These are phyloP conservation scores for Claviceps maximensis DNA, from an alignment of 2,329 filamentous ascomycete species.

Conservation along the genomic window DNA sequence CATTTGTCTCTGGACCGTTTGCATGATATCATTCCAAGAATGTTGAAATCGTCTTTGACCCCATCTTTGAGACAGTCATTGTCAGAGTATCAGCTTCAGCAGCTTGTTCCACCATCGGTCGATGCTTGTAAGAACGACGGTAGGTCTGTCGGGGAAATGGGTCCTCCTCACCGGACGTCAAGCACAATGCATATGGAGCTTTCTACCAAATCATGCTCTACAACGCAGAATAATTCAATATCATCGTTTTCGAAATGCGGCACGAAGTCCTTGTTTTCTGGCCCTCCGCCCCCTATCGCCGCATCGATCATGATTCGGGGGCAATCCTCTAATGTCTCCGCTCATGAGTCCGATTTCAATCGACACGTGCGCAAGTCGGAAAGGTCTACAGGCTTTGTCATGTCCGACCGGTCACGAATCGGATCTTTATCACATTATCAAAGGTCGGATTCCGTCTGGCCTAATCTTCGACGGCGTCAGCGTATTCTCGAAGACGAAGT, in stretches of 20 bases:
- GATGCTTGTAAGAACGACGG: slow-evolving; percentile 12
- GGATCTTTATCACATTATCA: neutral
- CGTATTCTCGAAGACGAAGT: slow-evolving; percentile 32
- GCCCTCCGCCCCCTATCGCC: slow-evolving; percentile 39
- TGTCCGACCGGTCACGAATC: slow-evolving; percentile 23
- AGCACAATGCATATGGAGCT: slow-evolving; percentile 3
- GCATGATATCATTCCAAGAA: slow-evolving; percentile 11
- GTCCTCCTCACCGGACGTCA: neutral
- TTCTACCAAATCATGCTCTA: slow-evolving; percentile 10
- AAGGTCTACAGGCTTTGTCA: slow-evolving; percentile 17
- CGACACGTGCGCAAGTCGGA: slow-evolving; percentile 5
- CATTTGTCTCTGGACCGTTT: slow-evolving; percentile 17
- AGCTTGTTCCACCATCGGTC: slow-evolving; percentile 24
- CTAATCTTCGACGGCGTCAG: slow-evolving; percentile 32
- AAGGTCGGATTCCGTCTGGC: slow-evolving; percentile 31
- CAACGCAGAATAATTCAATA: slow-evolving; percentile 14
- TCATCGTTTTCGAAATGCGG: slow-evolving; percentile 21
- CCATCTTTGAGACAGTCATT: slow-evolving; percentile 12
- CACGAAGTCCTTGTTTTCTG: slow-evolving; percentile 27
- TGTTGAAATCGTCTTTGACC: slow-evolving; percentile 15
- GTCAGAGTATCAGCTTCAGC: slow-evolving; percentile 25
- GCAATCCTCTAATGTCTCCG: neutral
- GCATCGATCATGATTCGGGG: slow-evolving; percentile 24
- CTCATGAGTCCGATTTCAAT: slow-evolving; percentile 9
- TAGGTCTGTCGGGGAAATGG: neutral